phyloP scores from a whole-genome alignment of 192 early-diverging fungal species.

The Coemansia sp. region DNA sequence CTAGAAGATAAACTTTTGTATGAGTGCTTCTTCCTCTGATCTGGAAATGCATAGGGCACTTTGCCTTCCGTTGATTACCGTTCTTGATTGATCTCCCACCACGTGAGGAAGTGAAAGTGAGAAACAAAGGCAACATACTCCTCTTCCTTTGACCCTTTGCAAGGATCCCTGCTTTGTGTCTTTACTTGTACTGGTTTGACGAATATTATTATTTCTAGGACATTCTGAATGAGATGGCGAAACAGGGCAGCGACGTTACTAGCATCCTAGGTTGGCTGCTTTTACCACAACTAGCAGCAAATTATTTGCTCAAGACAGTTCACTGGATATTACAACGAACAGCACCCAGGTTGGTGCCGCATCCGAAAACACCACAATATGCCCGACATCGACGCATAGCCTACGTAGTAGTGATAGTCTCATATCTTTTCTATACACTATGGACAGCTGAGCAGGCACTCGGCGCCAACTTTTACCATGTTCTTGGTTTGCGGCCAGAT shows the following conservation, averaged over 20 bases:
- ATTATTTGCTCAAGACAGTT: slow-evolving; percentile 16
- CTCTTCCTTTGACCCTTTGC: neutral
- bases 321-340: slow-evolving; percentile 35
- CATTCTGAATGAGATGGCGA: neutral
- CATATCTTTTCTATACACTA: slow-evolving; percentile 42
- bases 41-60: neutral
- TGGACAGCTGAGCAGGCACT: slow-evolving; percentile 35
- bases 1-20: neutral
- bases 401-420: slow-evolving; percentile 33
- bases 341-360: slow-evolving; percentile 36
- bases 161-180: neutral
- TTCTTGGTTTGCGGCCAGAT: slow-evolving; percentile 38
- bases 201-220: neutral
- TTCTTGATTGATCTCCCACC: neutral
- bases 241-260: slow-evolving; percentile 11
- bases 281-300: slow-evolving; percentile 39
- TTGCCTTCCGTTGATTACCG: neutral
- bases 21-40: neutral
- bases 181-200: neutral
- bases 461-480: slow-evolving; percentile 43
- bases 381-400: slow-evolving; percentile 37
- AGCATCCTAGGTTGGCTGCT: slow-evolving; percentile 46
- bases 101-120: neutral
- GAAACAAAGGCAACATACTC: neutral
- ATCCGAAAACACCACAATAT: slow-evolving; percentile 21